Evolutionary conservation across 805 yeast species (phyloP), one percentile per base, ranked within the genome.

Genomic region (Lipomyces yamadae): DNA sequence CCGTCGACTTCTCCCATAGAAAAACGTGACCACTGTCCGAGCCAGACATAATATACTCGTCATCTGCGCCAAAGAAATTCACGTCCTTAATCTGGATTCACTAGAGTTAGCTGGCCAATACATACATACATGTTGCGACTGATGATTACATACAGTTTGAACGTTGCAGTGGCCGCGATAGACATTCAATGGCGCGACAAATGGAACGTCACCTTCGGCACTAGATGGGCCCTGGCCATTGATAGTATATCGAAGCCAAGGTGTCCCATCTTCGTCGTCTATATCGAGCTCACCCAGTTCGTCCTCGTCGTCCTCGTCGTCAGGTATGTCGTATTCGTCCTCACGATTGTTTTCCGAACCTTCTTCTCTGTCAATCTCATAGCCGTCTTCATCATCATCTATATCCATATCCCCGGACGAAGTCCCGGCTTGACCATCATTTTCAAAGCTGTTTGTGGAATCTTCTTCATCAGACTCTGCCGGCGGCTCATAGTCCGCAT

Each of bases 1-100:
- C 45, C 2, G 68, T 63, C 2, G 35, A 10, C 48, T 60, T 65
- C 15, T 68, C 66, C 72, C 72, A 70, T 30, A 70, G 59, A 45
- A 70, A 69, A 35, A 70, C 37, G 37, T 69, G 67, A 8, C 72
- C 72, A 50, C 63, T 63, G 50, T 70, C 72, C 6, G 72, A 70
- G n/a, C 72, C 72, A 13, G 72, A 65, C 63, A 70, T 56, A 29
- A 70, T 64, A 45, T 69, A 70, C 52, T 70, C 72, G 55, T 70
- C 72, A 32, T 63, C 34, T 29, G 60, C 56, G 11, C 72, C 72
- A 52, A 39, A 70, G 35, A 70, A 70, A 39, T 66, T 66, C 15
- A 69, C 72, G 37, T 69, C 70, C 48, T 65, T 69, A 18, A 70
- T 63, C 63, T 58, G 32, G 24, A 6, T 4, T 13, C 10, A 56